Evolutionary conservation across 306 rosid species (phyloP).

Genomic region (Carpinus viminea): DNA sequence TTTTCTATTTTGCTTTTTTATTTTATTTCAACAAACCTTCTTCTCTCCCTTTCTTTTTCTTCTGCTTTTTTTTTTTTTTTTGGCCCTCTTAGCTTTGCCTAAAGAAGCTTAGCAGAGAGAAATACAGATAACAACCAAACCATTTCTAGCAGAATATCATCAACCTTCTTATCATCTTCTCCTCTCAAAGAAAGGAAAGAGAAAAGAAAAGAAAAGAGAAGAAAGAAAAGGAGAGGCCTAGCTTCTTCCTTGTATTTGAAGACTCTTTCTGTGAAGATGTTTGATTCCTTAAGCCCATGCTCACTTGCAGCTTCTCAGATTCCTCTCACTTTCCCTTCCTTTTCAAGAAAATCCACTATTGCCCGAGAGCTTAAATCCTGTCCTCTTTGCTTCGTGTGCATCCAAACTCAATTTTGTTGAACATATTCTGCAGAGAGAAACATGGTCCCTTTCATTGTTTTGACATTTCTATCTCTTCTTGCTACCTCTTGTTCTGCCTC

Average conservation of each 20-base stretch:
- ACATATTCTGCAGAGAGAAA: constrained; percentile 19
- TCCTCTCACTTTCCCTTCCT: constrained; percentile 54
- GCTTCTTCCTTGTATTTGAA: constrained; percentile 78
- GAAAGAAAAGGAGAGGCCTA: constrained; percentile 45
- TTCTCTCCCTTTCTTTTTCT: constrained; percentile 29
- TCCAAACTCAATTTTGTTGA: constrained; percentile 56
- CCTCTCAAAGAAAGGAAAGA: constrained; percentile 47
- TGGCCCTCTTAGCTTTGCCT: constrained; percentile 45
- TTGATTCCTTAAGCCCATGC: constrained; percentile 66
- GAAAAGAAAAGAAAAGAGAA: constrained; percentile 33
- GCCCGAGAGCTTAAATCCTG: constrained; percentile 46
- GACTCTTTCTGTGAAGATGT: constrained; percentile 68
- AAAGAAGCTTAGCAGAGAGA: constrained; percentile 50
- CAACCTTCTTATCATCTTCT: constrained; percentile 34
- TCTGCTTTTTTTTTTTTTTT: constrained; percentile 38
- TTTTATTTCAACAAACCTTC: constrained; percentile 28
- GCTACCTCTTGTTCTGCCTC: constrained; percentile 47
- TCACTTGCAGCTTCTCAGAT: constrained; percentile 57
- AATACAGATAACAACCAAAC: constrained; percentile 36
- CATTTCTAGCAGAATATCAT: constrained; percentile 45
- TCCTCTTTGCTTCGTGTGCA: constrained; percentile 45
- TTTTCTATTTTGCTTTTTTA: constrained; percentile 26
- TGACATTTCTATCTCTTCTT: constrained; percentile 57
- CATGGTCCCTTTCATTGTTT: constrained; percentile 57
- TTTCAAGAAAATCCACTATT: constrained; percentile 39